Evolutionary conservation across 768 basidiomycete genomes (phyloP).

Genomic region (Fomitopsis pulvina): DNA sequence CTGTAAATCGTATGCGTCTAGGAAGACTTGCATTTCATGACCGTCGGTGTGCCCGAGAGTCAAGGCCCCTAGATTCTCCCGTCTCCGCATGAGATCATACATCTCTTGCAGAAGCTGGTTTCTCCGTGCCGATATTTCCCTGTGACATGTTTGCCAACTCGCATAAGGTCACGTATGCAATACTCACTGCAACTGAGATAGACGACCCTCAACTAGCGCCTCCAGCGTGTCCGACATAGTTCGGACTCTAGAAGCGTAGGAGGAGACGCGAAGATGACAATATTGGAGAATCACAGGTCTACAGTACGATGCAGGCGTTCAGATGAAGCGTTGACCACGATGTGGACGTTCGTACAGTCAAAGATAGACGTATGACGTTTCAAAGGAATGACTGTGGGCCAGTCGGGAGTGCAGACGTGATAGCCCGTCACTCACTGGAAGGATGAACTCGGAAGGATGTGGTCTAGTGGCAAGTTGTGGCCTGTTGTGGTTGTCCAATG

Average conservation of each 20-base stretch:
- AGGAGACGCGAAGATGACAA: neutral
- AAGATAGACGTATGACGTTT: too few species aligned
- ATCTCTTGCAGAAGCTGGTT: conserved; percentile 69
- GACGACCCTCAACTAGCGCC: conserved; percentile 21
- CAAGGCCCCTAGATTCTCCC: conserved; percentile 39
- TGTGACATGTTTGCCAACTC: conserved; percentile 20
- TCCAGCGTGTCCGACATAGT: conserved; percentile 15
- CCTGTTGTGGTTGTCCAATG: too few species aligned
- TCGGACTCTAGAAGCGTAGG: neutral
- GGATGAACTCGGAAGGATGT: too few species aligned
- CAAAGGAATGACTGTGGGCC: too few species aligned
- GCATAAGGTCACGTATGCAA: conserved; percentile 2
- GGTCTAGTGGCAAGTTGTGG: too few species aligned
- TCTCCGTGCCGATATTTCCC: conserved; percentile 56
- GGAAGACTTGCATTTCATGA: conserved; percentile 38
- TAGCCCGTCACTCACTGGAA: too few species aligned
- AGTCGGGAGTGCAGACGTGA: too few species aligned
- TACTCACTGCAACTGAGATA: conserved; percentile 22
- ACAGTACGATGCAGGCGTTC: too few species aligned
- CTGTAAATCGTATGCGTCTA: conserved; percentile 49
- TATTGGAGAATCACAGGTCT: neutral
- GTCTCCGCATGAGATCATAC: conserved; percentile 56
- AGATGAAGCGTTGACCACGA: too few species aligned
- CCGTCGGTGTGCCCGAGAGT: conserved; percentile 34
- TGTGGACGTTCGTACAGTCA: too few species aligned